Base-by-base conservation (phyloP, 106 monocot genomes). In the Dioscorea dumetorum region DNA sequence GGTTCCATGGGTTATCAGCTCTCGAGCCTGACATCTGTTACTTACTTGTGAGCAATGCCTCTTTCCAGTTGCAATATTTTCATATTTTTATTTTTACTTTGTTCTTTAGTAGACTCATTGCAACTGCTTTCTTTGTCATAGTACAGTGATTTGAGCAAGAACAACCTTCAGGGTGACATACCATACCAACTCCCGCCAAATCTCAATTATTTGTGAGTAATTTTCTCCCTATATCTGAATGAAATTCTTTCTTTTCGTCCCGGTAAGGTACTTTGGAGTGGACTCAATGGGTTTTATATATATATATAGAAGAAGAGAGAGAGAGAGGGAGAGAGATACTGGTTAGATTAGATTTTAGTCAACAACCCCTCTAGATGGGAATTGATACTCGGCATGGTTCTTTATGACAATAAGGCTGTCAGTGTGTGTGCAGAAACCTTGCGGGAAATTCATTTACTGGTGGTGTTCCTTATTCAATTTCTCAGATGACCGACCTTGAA, bases 101-200 rank as follows among this genome's bases (percentile, higher is more conserved):
- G 51, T 24, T 48, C 50, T 76, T 72, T 61, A 28, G 3, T 28
- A 60, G 63, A 74, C 76, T 80, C 63, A 83, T 69, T 75, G 41
- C 67, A 77, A 70, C 74, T 78, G 58, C 28, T 75, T 72, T 77
- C 12, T 82, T 84, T 82, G 62, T 69, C 83, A 62, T 91, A 80
- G 86, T 82, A 83, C 92, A 92, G 97, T 79, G 97, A 97, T 71
- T 34, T 97, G 72, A 97, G 97, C 87, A 86, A 87, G 59, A 97
- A 97, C 78, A 92, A 97, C 48, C 72, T 97, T 73, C 76, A 84
- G 13, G 92, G 92, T 60, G 92, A 89, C 68, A 89, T 97, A 58
- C 97, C 97, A 15, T 97, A 97, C 73, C 97, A 92, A 67, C 97
- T 97, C 73, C 97, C 97, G 24, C 97, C 97, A 23, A 97, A 87